Evolutionary conservation across 345 rosid genomes (phyloP), one percentile per base, ranked within the genome.

Genomic region (Eucalyptus viminalis): DNA sequence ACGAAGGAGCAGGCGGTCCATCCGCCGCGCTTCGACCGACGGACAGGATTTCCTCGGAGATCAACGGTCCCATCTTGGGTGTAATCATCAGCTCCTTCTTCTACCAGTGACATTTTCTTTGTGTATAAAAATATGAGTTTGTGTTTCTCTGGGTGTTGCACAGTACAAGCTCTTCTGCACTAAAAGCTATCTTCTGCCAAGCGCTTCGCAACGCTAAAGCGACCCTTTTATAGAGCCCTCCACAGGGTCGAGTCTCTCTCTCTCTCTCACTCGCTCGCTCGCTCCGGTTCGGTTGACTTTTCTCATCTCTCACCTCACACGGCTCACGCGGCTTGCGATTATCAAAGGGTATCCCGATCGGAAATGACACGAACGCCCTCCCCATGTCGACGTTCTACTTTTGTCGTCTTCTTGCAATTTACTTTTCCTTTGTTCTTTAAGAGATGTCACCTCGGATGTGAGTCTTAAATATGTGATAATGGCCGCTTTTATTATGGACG

Each of bases 61-160:
- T 96, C 99, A 76, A 97, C 98, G 6, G 99, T 97, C n/a, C 99
- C 99, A 91, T 97, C 99, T 91, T 95, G 87, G 51, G 99, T 97
- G 44, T 93, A 96, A 88, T 95, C 97, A 14, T 93, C 96, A 29
- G 37, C 53, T 49, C 92, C 96, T 86, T 89, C 91, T 90, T 94
- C 86, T 50, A 91, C 92, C 88, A 86, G 87, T 43, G 72, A 86
- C 65, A 16, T 47, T 80, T 29, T 65, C 86, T 58, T 14, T 22
- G 40, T 31, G 50, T 27, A 87, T 34, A 25, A 49, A 14, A 54
- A 58, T 87, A 21, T 9, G 72, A 87, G 45, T 19, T 87, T 17
- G 54, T 27, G 86, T 85, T 43, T 85, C 86, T 22, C 51, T 13
- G 19, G 19, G 21, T 7, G 76, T 65, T 65, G 76, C 37, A 65